These are phyloP conservation scores for Paramecium octaurelia DNA, from an alignment of 73 alveolate species.

Conservation along the genomic window DNA sequence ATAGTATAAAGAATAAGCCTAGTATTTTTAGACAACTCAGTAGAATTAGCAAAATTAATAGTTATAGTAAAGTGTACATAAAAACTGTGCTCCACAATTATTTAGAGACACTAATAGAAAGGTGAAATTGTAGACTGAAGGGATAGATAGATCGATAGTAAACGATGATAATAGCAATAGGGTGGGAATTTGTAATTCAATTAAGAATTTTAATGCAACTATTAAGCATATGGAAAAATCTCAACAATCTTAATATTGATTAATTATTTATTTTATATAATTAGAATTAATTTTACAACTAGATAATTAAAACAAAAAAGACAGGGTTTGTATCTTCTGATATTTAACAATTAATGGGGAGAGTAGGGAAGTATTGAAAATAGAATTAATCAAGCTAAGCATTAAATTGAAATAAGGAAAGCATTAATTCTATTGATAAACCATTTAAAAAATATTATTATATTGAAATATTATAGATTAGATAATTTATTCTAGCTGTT, in stretches of 20 bases:
- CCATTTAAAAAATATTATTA: slow-evolving; percentile 55
- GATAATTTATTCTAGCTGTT: too few species aligned
- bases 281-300: neutral
- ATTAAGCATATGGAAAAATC: slow-evolving; percentile 14
- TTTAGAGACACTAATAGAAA: slow-evolving; percentile 48
- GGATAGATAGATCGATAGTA: neutral
- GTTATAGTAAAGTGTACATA: slow-evolving; percentile 14
- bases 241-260: slow-evolving; percentile 8
- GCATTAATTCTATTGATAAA: slow-evolving; percentile 57
- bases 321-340: slow-evolving; percentile 57
- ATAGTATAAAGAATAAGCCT: neutral
- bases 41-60: neutral
- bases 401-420: slow-evolving; percentile 43
- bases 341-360: slow-evolving; percentile 36
- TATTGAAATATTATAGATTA: slow-evolving; percentile 1
- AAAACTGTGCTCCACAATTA: neutral
- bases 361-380: slow-evolving; percentile 43
- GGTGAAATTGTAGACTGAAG: neutral
- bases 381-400: slow-evolving; percentile 19
- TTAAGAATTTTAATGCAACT: neutral
- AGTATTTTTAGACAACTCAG: neutral
- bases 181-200: slow-evolving; percentile 22
- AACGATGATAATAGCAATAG: neutral
- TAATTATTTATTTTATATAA: neutral
- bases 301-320: neutral